phyloP scores from a whole-genome alignment of 495 filamentous ascomycete species.

The Penicillium flavigenum region DNA sequence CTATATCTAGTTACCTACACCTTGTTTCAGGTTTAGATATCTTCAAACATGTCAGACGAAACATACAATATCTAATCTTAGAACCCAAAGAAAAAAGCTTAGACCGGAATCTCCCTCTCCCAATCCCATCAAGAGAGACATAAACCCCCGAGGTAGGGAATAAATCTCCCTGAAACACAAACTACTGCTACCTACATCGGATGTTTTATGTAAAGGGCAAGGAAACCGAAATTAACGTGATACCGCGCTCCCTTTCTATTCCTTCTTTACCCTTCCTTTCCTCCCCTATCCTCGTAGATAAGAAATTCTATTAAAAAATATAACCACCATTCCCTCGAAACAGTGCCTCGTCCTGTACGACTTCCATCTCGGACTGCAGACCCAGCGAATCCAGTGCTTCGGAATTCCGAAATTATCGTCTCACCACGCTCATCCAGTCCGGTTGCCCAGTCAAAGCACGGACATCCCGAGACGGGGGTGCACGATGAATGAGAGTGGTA shows the following conservation, averaged over 20 bases:
- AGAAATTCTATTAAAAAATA: background rate
- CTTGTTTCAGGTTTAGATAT: constrained; percentile 9
- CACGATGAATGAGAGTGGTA: background rate
- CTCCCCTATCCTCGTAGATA: background rate
- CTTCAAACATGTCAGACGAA: constrained; percentile 11
- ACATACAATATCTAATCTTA: constrained; percentile 5
- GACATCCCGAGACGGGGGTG: background rate
- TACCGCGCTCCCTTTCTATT: background rate
- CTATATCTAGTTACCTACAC: background rate
- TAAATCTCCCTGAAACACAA: constrained; percentile 8
- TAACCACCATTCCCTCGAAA: background rate
- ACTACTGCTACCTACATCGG: background rate
- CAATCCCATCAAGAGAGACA: background rate
- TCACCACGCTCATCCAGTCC: constrained; percentile 13
- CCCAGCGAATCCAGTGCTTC: constrained; percentile 18
- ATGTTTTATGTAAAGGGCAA: background rate
- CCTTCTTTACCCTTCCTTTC: background rate
- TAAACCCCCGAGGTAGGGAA: background rate
- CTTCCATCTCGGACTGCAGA: constrained; percentile 12
- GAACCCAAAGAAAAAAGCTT: background rate
- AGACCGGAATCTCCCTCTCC: background rate
- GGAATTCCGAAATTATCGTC: constrained; percentile 19
- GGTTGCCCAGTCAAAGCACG: constrained; percentile 6
- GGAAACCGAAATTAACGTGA: background rate
- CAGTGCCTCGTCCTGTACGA: constrained; percentile 13